Evolutionary conservation across 352 stramenopile genomes (phyloP).

Genomic region (Phytophthora foliorum): DNA sequence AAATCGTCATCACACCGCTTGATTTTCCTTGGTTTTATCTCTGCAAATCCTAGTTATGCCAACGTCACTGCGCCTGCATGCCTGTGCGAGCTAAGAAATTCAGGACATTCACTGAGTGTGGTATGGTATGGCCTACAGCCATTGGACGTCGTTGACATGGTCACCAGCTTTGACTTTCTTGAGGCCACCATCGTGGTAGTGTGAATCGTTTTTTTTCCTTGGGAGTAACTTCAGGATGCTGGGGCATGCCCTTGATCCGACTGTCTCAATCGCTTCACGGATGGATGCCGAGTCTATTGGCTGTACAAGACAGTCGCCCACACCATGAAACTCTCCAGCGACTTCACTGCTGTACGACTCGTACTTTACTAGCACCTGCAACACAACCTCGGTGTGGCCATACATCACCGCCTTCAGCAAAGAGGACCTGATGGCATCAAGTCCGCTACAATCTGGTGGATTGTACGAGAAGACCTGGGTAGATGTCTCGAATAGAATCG

Average conservation of each 20-base stretch:
- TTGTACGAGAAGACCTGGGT: neutral
- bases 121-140: neutral
- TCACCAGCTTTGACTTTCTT: neutral
- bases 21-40: too few relatives aligned
- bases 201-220: neutral
- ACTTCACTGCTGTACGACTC: neutral
- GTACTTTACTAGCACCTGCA: neutral
- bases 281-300: neutral
- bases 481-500: neutral
- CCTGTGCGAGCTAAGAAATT: too few relatives aligned
- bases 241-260: neutral
- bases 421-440: slow-evolving; percentile 1
- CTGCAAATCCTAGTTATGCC: too few relatives aligned
- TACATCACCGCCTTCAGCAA: slow-evolving; percentile 1
- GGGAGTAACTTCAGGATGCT: neutral
- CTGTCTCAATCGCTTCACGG: neutral
- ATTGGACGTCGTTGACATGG: neutral
- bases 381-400: neutral
- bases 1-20: too few relatives aligned
- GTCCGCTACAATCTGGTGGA: neutral
- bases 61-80: too few relatives aligned
- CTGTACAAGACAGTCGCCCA: neutral
- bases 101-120: neutral
- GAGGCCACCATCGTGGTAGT: neutral
- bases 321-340: neutral